A percentile compares a stretch with the other conserved stretches of the same genome.
phyloP scores from a whole-genome alignment of 2,329 filamentous ascomycete genomes.

The Herpotrichia juniperi region DNA sequence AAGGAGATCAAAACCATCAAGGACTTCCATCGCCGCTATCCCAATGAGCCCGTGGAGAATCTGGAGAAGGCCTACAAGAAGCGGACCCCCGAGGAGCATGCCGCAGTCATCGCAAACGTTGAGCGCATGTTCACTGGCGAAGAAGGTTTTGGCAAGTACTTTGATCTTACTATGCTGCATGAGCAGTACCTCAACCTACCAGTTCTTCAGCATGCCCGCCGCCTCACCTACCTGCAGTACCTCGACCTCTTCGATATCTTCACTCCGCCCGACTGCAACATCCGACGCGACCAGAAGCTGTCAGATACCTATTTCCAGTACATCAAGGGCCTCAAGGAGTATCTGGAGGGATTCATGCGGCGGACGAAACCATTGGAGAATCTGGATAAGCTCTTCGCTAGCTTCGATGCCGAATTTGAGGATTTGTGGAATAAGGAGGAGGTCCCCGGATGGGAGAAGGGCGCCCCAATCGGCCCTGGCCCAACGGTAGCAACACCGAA shows the following conservation, averaged over 20 bases:
- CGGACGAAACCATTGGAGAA: slow-evolving; percentile 86
- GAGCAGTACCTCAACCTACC: slow-evolving; percentile 91
- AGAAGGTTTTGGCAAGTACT: slow-evolving; percentile 89
- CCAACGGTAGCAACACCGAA: slow-evolving; percentile 60
- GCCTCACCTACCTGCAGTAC: slow-evolving; percentile 89
- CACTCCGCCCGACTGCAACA: slow-evolving; percentile 70
- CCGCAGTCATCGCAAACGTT: slow-evolving; percentile 69
- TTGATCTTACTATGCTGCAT: slow-evolving; percentile 84
- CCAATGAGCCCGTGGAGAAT: slow-evolving; percentile 94
- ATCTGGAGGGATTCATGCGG: slow-evolving; percentile 87
- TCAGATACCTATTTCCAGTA: slow-evolving; percentile 94
- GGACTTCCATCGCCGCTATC: slow-evolving; percentile 87
- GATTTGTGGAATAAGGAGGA: slow-evolving; percentile 80
- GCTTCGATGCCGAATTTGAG: slow-evolving; percentile 84
- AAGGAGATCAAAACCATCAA: slow-evolving; percentile 81
- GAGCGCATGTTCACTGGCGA: slow-evolving; percentile 96
- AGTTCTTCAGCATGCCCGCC: slow-evolving; percentile 68
- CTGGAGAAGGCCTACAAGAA: slow-evolving; percentile 90
- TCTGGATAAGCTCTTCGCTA: slow-evolving; percentile 74
- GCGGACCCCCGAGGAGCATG: slow-evolving; percentile 66
- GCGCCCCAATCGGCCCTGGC: slow-evolving; percentile 43
- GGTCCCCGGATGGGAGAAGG: slow-evolving; percentile 77
- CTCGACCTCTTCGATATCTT: slow-evolving; percentile 91
- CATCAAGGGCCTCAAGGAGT: slow-evolving; percentile 76
- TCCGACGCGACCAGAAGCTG: slow-evolving; percentile 83